phyloP scores from a whole-genome alignment of 1,284 basidiomycete genomes.

The Rhodotorula sp. region DNA sequence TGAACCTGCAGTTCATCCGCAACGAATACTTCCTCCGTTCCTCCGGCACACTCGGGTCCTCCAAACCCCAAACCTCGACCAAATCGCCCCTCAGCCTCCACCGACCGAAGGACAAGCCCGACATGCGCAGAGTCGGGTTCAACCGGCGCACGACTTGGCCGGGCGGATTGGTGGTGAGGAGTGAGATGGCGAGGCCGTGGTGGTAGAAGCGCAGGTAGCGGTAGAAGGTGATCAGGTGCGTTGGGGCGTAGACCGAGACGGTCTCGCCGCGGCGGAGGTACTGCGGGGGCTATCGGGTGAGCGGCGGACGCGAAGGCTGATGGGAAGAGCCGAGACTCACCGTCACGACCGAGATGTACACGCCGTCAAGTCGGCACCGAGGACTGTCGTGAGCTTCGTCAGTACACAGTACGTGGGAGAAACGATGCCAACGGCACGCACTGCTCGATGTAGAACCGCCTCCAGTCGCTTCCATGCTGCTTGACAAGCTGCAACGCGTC shows the following conservation, averaged over 20 bases:
- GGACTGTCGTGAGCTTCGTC: conserved; percentile 10
- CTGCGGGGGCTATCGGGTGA: not conserved
- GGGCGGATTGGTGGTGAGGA: conserved; percentile 41
- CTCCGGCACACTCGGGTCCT: conserved; percentile 36
- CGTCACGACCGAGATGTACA: conserved; percentile 42
- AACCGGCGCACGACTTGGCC: conserved; percentile 36
- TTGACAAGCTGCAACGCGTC: conserved; percentile 11
- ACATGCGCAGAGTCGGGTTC: conserved; percentile 32
- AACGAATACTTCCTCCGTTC: conserved; percentile 40
- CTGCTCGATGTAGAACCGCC: conserved; percentile 44
- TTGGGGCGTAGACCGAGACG: conserved; percentile 37
- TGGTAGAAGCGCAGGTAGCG: conserved; percentile 40
- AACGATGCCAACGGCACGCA: not conserved
- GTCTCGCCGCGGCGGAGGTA: conserved; percentile 43
- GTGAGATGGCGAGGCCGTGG: conserved; percentile 41
- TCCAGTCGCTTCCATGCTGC: conserved; percentile 40
- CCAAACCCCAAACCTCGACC: conserved; percentile 38
- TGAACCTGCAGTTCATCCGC: conserved; percentile 35
- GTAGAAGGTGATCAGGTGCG: conserved; percentile 43
- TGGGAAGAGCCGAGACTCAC: not conserved
- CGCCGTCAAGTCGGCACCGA: conserved; percentile 41
- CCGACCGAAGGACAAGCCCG: conserved; percentile 33
- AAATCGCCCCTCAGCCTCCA: conserved; percentile 32
- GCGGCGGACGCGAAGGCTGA: not conserved
- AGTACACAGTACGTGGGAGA: not conserved